Evolutionary conservation across 2,329 filamentous ascomycete genomes (phyloP), one percentile per base, ranked within the genome.

Genomic region (Geosmithia morbida): DNA sequence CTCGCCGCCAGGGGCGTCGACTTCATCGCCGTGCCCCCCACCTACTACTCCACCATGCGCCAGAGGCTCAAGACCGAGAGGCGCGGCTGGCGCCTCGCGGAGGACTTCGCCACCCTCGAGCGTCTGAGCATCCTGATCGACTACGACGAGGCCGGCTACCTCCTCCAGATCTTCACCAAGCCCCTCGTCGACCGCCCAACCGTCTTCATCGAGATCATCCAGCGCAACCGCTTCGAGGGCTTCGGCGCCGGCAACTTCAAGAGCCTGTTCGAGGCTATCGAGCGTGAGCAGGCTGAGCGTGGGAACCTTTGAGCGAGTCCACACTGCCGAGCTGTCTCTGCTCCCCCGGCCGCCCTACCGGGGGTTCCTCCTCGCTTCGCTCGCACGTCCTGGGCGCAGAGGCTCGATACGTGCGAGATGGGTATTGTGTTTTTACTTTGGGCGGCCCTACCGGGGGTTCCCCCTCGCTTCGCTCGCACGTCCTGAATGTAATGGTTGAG

Each of bases 181-280:
- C 90, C 90, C 53, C 65, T 96, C 54, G 86, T 95, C 83, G 89
- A 96, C 65, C 81, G 90, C 13, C 90, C 90, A 20, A 96, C 90
- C 3, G 89, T 96, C 26, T 96, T 96, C 61, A 80, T 96, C 52
- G 90, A 96, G 75, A 94, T 96, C 56, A 96, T 96, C 57, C 88
- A 96, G 71, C 72, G 89, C 49, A 83, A 94, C 56, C 81, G 87
- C 53, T 96, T 96, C 62, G 81, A 85, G 30, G 90, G 90, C 0
- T 96, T 96, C 56, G 89, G 90, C 3, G 90, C 89, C 0, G 90
- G 90, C 1, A 97, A 96, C 65, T 96, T 96, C 70, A 95, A 88
- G 77, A 88, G 83, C 51, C 59, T 96, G 56, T 96, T 96, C 58
- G 89, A 96, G 71, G 89, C 90, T 2, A 94, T 96, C 62, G 90